Conservation (phyloP, 768 basidiomycete species). For the Amanita brunnescens region DNA sequence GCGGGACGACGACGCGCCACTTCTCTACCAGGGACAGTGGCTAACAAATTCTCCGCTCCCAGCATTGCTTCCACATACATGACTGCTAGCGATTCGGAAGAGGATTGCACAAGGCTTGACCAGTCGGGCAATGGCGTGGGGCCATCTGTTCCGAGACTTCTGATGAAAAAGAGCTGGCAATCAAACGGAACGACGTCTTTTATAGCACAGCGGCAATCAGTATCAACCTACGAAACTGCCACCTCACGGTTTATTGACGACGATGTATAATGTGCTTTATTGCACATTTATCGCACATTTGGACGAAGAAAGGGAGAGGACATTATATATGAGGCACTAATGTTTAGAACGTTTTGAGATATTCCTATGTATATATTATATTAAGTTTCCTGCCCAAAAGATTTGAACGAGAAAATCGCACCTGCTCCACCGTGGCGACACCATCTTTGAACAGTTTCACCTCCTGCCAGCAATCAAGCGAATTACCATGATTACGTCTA, state of each 20-base stretch:
- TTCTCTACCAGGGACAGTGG: not conserved
- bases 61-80: not conserved
- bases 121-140: not conserved
- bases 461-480: slow-evolving; percentile 70
- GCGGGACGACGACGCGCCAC: not conserved
- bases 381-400: slow-evolving; percentile 4
- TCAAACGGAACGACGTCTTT: not conserved
- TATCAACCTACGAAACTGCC: slow-evolving; percentile 6
- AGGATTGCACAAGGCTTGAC: not conserved
- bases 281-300: not conserved
- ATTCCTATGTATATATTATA: slow-evolving; percentile 34
- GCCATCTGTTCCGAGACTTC: not conserved
- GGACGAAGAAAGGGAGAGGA: not conserved
- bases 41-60: not conserved
- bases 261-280: not conserved
- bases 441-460: slow-evolving; percentile 62
- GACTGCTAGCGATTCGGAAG: slow-evolving; percentile 3
- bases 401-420: slow-evolving; percentile 14
- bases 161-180: not conserved
- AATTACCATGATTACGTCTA: slow-evolving; percentile 39
- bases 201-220: not conserved
- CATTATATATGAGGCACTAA: slow-evolving; percentile 2
- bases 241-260: not conserved
- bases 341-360: slow-evolving; percentile 51
- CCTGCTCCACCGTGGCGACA: slow-evolving; percentile 63